Percentiles rank a stretch among this genome's conserved stretches.
Conservation (phyloP, 306 rosid species). For the peach (Prunus persica) region DNA sequence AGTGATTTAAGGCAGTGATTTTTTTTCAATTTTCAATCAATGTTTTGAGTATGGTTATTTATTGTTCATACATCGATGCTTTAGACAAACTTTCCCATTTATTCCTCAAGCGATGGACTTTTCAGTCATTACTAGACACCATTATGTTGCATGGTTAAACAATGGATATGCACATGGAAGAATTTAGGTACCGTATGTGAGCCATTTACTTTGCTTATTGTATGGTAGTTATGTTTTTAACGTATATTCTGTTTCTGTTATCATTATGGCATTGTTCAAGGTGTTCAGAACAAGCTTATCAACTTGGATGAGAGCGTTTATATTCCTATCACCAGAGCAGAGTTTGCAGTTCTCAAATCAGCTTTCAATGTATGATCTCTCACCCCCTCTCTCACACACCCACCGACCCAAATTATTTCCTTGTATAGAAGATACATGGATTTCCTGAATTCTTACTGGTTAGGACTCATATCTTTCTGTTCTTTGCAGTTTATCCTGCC, state of each 20-base stretch:
- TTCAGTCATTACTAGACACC: neutral
- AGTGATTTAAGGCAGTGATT: conserved; percentile 3
- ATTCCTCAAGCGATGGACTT: neutral
- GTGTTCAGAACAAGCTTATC: conserved; percentile 78
- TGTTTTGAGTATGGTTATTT: neutral
- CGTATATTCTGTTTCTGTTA: conserved; percentile 18
- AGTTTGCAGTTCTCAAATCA: conserved; percentile 66
- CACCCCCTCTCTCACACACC: neutral
- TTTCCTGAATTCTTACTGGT: neutral
- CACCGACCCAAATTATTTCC: neutral
- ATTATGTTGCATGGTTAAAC: neutral
- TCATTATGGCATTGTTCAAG: conserved; percentile 36
- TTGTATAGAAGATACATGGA: neutral
- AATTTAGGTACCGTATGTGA: neutral
- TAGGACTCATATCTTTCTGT: conserved; percentile 10
- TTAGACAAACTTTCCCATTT: neutral
- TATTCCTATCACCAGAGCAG: conserved; percentile 81
- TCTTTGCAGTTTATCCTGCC: conserved; percentile 73
- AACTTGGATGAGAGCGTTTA: conserved; percentile 68
- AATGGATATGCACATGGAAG: neutral
- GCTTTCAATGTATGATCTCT: conserved; percentile 68
- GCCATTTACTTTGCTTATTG: neutral
- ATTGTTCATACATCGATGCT: neutral
- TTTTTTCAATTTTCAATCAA: neutral
- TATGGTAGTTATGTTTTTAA: neutral